These are phyloP conservation scores for Fusarium bactridioides DNA, from an alignment of 2,329 filamentous ascomycete genomes.

Conservation along the genomic window DNA sequence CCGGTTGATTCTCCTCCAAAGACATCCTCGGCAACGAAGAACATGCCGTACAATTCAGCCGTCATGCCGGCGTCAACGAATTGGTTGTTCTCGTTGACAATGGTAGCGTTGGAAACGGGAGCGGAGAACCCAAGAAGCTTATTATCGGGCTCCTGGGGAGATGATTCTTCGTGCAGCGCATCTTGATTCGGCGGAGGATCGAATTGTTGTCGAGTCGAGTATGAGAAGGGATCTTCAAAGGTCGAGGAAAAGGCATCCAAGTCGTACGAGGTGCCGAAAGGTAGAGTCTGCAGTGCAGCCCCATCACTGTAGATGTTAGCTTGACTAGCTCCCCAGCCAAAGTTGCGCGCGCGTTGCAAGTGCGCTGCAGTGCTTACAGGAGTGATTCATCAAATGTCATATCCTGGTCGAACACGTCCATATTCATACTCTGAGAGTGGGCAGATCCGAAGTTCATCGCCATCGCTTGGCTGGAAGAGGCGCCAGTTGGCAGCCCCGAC, in stretches of 20 bases:
- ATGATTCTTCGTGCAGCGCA: constrained; percentile 55
- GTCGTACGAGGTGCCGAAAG: constrained; percentile 68
- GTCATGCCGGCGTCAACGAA: constrained; percentile 71
- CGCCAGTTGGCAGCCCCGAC: constrained; percentile 57
- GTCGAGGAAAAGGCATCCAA: constrained; percentile 67
- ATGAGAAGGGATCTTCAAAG: constrained; percentile 72
- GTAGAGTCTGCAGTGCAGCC: constrained; percentile 48
- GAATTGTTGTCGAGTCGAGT: constrained; percentile 59
- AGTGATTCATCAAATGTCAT: constrained; percentile 64
- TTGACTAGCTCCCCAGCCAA: background rate
- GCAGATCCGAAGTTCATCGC: constrained; percentile 52
- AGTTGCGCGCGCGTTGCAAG: constrained; percentile 24
- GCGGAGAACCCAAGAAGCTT: constrained; percentile 79
- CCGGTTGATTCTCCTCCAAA: constrained; percentile 67
- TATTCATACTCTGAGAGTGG: constrained; percentile 48
- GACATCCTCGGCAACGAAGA: constrained; percentile 84
- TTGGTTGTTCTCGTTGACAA: constrained; percentile 72
- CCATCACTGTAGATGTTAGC: constrained; percentile 45
- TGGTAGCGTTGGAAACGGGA: constrained; percentile 64
- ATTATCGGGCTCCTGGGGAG: constrained; percentile 67
- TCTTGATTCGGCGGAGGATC: constrained; percentile 55
- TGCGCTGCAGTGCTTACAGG: constrained; percentile 52
- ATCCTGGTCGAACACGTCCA: constrained; percentile 62
- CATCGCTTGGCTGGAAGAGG: constrained; percentile 56
- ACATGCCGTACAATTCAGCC: constrained; percentile 86